Percentiles rank a stretch among this genome's conserved stretches.
Evolutionary conservation across 2,329 filamentous ascomycete species (phyloP).

Genomic region (Cadophora gregata): DNA sequence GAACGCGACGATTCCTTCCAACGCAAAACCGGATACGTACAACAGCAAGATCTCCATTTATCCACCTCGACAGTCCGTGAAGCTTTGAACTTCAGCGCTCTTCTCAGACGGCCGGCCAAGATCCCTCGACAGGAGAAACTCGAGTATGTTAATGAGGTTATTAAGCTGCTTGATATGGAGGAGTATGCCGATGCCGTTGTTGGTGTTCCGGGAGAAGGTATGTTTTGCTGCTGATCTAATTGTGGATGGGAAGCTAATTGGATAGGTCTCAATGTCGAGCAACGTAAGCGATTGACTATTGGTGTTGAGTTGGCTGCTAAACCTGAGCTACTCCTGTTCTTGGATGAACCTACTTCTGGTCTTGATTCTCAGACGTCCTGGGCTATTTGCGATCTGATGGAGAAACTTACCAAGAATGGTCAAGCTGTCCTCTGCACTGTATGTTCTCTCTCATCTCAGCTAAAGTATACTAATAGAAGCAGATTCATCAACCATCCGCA

Average conservation of each 20-base stretch:
- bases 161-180: slow-evolving; percentile 88
- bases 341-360: slow-evolving; percentile 93
- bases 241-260: slow-evolving; percentile 1
- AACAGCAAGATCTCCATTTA: slow-evolving; percentile 90
- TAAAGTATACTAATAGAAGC: slow-evolving; percentile 11
- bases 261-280: slow-evolving; percentile 51
- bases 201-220: slow-evolving; percentile 82
- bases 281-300: slow-evolving; percentile 82
- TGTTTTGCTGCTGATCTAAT: neutral
- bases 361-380: slow-evolving; percentile 92
- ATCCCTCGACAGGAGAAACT: slow-evolving; percentile 78
- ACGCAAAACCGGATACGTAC: slow-evolving; percentile 89
- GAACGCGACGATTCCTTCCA: slow-evolving; percentile 73
- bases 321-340: slow-evolving; percentile 84
- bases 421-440: slow-evolving; percentile 87
- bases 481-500: slow-evolving; percentile 89
- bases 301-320: slow-evolving; percentile 93
- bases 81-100: slow-evolving; percentile 84
- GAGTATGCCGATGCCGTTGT: slow-evolving; percentile 90
- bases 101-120: slow-evolving; percentile 81
- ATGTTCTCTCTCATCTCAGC: neutral
- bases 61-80: slow-evolving; percentile 86
- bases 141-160: slow-evolving; percentile 87
- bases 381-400: slow-evolving; percentile 85
- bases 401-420: slow-evolving; percentile 86